Percentiles rank a stretch among this genome's conserved stretches.
phyloP scores from a whole-genome alignment of 805 yeast species.

The Sporopachydermia quercuum region DNA sequence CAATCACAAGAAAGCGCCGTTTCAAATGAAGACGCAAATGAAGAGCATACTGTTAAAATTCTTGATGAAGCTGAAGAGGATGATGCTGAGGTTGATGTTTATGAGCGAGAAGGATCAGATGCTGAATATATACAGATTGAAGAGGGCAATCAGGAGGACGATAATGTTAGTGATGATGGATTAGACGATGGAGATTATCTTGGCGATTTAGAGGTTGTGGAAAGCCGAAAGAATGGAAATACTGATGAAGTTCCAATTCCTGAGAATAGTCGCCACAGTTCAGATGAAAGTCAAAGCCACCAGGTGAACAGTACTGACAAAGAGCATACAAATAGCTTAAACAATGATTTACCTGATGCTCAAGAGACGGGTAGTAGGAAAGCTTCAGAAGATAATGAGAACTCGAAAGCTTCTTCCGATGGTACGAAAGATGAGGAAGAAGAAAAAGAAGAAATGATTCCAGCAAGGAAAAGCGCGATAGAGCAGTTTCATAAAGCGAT shows the following conservation, averaged over 20 bases:
- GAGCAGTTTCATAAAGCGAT: not conserved
- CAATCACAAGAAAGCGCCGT: not conserved
- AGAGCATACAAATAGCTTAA: too few species aligned
- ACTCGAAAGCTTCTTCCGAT: too few species aligned
- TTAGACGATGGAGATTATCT: conserved; percentile 9
- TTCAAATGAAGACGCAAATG: conserved; percentile 3
- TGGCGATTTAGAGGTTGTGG: conserved; percentile 7
- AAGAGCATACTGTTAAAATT: not conserved
- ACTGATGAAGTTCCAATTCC: too few species aligned
- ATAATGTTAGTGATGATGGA: conserved; percentile 7
- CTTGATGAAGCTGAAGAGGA: conserved; percentile 2
- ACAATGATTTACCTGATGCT: too few species aligned
- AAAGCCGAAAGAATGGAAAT: too few species aligned
- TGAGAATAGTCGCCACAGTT: too few species aligned
- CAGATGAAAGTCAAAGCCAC: too few species aligned
- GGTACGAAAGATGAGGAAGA: too few species aligned
- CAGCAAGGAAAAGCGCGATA: not conserved
- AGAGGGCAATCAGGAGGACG: conserved; percentile 9
- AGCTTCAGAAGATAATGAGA: too few species aligned
- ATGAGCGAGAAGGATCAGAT: conserved; percentile 3
- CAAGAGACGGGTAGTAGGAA: too few species aligned
- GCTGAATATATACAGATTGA: conserved; percentile 8
- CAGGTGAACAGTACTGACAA: too few species aligned
- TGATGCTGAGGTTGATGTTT: conserved; percentile 3
- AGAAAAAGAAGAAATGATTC: too few species aligned